Conservation (phyloP, 2,329 filamentous ascomycete species). For the Emmonsiellopsis sp. region DNA sequence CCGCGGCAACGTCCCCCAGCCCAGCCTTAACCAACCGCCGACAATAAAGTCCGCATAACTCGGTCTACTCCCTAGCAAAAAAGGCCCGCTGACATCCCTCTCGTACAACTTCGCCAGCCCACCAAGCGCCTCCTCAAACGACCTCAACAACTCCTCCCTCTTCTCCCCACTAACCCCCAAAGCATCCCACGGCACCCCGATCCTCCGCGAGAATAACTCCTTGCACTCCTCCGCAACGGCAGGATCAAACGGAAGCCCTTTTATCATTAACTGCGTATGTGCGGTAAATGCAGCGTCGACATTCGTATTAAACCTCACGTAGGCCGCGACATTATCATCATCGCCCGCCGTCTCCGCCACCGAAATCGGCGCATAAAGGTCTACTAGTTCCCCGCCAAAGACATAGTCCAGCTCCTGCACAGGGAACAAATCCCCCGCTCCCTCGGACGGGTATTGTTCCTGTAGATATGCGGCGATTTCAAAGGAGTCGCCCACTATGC, state of each 20-base stretch:
- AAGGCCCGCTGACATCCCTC: constrained; percentile 36
- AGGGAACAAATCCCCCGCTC: constrained; percentile 42
- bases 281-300: constrained; percentile 47
- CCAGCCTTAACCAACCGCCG: constrained; percentile 47
- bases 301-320: constrained; percentile 44
- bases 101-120: constrained; percentile 35
- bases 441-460: constrained; percentile 38
- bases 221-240: constrained; percentile 35
- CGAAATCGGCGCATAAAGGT: constrained; percentile 15
- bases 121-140: constrained; percentile 34
- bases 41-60: constrained; percentile 50
- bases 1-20: constrained; percentile 29
- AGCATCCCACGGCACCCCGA: constrained; percentile 34
- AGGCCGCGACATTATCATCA: constrained; percentile 16
- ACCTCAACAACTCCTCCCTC: constrained; percentile 28
- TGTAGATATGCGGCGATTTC: constrained; percentile 56
- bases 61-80: constrained; percentile 36
- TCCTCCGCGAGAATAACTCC: constrained; percentile 41
- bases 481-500: constrained; percentile 51
- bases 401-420: constrained; percentile 32
- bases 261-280: constrained; percentile 32
- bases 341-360: too few species aligned
- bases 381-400: constrained; percentile 28
- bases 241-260: constrained; percentile 43
- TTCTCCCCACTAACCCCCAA: constrained; percentile 30